Evolutionary conservation across 345 rosid species (phyloP).

Genomic region (Leavenworthia alabamica): DNA sequence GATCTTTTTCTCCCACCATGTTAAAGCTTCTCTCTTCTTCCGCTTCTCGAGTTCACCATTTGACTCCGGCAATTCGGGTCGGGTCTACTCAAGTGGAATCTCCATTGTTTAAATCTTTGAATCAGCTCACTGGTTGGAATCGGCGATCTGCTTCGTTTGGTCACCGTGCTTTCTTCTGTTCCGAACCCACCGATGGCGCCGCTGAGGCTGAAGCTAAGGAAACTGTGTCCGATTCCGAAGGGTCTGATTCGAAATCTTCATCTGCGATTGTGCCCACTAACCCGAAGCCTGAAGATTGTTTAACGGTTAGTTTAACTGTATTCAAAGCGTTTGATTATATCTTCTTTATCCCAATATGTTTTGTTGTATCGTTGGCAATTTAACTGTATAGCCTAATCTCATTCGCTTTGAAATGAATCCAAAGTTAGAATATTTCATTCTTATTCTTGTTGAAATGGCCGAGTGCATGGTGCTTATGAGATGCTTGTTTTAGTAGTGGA

Average conservation of each 20-base stretch:
- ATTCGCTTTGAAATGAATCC: neutral
- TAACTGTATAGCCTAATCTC: neutral
- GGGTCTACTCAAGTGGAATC: slow-evolving; percentile 23
- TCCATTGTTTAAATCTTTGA: slow-evolving; percentile 42
- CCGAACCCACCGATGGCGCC: slow-evolving; percentile 46
- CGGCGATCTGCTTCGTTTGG: slow-evolving; percentile 29
- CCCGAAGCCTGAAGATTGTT: slow-evolving; percentile 85
- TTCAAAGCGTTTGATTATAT: neutral
- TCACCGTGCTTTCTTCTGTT: slow-evolving; percentile 66
- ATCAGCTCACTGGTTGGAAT: slow-evolving; percentile 39
- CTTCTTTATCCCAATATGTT: too few relatives aligned
- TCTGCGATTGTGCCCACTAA: slow-evolving; percentile 76
- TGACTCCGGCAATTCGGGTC: slow-evolving; percentile 33
- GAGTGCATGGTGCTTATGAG: neutral
- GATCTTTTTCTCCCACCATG: slow-evolving; percentile 35
- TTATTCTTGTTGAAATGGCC: neutral
- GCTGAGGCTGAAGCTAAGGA: slow-evolving; percentile 46
- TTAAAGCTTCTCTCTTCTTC: slow-evolving; percentile 56
- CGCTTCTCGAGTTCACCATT: slow-evolving; percentile 33
- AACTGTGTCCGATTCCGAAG: slow-evolving; percentile 40
- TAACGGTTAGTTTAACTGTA: slow-evolving; percentile 47
- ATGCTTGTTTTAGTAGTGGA: neutral
- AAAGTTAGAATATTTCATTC: neutral
- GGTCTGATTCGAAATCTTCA: slow-evolving; percentile 46
- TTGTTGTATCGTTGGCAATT: neutral